These are phyloP conservation scores for Roridomyces roridus DNA, from an alignment of 768 basidiomycete genomes.

Conservation along the genomic window DNA sequence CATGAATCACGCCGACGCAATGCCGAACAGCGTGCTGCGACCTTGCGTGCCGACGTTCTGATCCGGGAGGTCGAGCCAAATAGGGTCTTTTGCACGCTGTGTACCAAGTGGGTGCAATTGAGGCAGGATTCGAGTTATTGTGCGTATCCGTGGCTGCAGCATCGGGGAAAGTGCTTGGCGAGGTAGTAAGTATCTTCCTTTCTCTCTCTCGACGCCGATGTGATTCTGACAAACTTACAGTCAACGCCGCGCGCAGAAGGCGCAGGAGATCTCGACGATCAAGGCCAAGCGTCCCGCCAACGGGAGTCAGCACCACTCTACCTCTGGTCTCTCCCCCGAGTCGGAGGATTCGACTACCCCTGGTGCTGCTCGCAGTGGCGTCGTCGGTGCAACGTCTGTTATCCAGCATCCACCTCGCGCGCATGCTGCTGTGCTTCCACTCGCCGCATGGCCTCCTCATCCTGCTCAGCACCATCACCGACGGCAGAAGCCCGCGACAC, in stretches of 20 bases:
- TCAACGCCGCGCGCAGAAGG: slow-evolving; percentile 62
- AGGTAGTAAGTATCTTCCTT: slow-evolving; percentile 57
- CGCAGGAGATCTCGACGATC: slow-evolving; percentile 55
- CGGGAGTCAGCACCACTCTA: neutral
- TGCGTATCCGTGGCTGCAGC: slow-evolving; percentile 83
- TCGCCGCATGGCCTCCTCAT: slow-evolving; percentile 3
- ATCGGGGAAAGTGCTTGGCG: slow-evolving; percentile 77
- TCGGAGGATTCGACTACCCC: slow-evolving; percentile 37
- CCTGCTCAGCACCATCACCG: neutral
- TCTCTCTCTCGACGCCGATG: slow-evolving; percentile 6
- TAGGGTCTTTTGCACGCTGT: slow-evolving; percentile 75
- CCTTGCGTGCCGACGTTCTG: slow-evolving; percentile 67
- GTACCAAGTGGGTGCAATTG: slow-evolving; percentile 84
- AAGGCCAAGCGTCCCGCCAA: slow-evolving; percentile 34
- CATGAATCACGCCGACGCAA: slow-evolving; percentile 77
- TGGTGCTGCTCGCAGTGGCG: too few species aligned
- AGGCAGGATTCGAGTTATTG: slow-evolving; percentile 81
- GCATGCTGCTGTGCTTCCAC: slow-evolving; percentile 11
- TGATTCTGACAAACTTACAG: slow-evolving; percentile 34
- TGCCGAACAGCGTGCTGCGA: slow-evolving; percentile 80
- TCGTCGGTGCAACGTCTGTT: neutral
- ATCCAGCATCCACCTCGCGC: slow-evolving; percentile 21
- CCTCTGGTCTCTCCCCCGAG: slow-evolving; percentile 23
- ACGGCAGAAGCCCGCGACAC: neutral
- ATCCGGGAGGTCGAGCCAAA: slow-evolving; percentile 77